Conservation (phyloP, 352 stramenopile genomes). For the Pythium graminicola region DNA sequence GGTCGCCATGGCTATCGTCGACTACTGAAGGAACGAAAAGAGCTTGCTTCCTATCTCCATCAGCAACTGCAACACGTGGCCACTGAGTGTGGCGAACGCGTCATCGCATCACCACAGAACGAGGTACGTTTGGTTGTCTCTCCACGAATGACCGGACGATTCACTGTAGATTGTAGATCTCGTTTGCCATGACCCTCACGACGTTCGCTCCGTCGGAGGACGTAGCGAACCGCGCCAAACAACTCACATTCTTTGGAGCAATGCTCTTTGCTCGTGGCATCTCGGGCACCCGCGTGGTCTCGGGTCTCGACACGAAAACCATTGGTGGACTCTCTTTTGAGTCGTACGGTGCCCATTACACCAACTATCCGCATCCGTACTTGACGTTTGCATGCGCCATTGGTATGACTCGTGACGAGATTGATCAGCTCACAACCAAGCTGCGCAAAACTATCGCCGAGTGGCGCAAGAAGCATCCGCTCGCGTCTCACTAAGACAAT, state of each 20-base stretch:
- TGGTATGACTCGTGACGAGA: constrained; percentile 87
- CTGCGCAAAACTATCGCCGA: constrained; percentile 88
- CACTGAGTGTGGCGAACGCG: constrained; percentile 80
- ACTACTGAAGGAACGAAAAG: constrained; percentile 84
- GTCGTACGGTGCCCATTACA: constrained; percentile 90
- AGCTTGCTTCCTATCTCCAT: constrained; percentile 68
- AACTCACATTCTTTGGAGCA: constrained; percentile 91
- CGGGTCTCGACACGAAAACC: constrained; percentile 69
- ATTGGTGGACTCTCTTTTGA: constrained; percentile 89
- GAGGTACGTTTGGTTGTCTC: constrained; percentile 53
- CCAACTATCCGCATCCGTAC: constrained; percentile 89
- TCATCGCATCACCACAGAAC: constrained; percentile 90
- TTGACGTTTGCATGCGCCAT: constrained; percentile 96
- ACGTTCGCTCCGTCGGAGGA: constrained; percentile 33
- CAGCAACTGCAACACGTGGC: constrained; percentile 69
- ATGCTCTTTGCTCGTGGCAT: constrained; percentile 98
- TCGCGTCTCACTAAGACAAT: not conserved
- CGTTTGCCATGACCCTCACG: constrained; percentile 88
- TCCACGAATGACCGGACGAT: no score
- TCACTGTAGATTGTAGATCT: constrained; percentile 57
- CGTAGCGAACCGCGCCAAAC: constrained; percentile 26
- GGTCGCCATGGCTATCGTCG: constrained; percentile 79
- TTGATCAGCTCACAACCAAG: constrained; percentile 89
- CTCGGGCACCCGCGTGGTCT: constrained; percentile 93
- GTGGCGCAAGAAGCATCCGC: constrained; percentile 18